Evolutionary conservation across 345 rosid species (phyloP), one percentile per base, ranked within the genome.

Genomic region (Isatis tinctoria): DNA sequence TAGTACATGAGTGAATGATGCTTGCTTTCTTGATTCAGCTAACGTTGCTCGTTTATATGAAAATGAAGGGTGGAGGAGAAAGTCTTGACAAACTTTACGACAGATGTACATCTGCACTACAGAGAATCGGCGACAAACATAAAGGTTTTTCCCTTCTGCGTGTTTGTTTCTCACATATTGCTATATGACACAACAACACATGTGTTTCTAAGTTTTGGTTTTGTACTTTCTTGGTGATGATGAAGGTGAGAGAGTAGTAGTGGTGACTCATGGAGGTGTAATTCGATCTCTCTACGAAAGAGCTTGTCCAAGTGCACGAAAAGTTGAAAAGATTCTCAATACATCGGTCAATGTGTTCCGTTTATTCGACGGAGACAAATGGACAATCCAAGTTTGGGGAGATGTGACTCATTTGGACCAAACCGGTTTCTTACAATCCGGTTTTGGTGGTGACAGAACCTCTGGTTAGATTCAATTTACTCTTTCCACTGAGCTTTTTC

Each of bases 41-140:
- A 10, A 45, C 1, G 6, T 26, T 44, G 40, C 27, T 56, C 3
- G 0, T 60, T 69, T 36, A 8, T 33, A 33, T 33, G 47, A 74
- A 14, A n/a, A 32, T 75, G 49, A 76, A 91, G 88, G 97, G 98
- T 70, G 97, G 92, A 78, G 97, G 97, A 75, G 96, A 87, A 84
- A 91, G 95, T 78, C 77, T 84, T 18, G 92, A 91, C 64, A 82
- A 81, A 60, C 90, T 94, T 59, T 87, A 82, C 73, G 71, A 73
- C 17, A 86, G 96, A 67, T 86, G 95, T 76, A 85, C 93, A 13
- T 78, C 88, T 13, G 82, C 87, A 26, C 69, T 91, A 74, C 85
- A 79, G 76, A 88, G 76, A 79, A 94, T 91, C 80, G 87, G 83
- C 37, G 67, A 67, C 56, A 88, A 87, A 81, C 95, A 91, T 64